A percentile compares a stretch with the other conserved stretches of the same genome.
Conservation (phyloP, 2,329 filamentous ascomycete species). For the Botrytis squamosa region DNA sequence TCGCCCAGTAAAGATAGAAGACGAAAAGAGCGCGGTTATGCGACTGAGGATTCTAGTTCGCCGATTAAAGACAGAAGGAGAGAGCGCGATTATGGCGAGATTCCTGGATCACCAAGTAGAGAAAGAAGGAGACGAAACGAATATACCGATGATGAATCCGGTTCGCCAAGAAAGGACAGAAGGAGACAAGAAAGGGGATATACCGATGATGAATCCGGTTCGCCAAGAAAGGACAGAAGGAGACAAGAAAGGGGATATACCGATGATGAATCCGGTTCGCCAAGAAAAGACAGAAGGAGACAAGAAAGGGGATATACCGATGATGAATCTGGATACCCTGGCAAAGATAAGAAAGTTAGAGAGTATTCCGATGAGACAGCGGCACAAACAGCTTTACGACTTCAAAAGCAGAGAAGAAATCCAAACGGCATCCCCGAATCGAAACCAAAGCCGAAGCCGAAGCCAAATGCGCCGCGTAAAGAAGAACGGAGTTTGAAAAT, state of each 20-base stretch:
- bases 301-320: conserved; percentile 8
- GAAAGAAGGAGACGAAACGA: conserved; percentile 9
- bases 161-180: conserved; percentile 2
- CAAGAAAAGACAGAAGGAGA: conserved; percentile 6
- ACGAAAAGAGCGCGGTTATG: conserved; percentile 12
- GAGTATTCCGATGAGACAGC: conserved; percentile 4
- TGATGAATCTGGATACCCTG: conserved; percentile 13
- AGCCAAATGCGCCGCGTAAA: conserved; percentile 15
- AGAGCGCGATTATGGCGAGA: conserved; percentile 13
- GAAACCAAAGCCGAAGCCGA: not conserved
- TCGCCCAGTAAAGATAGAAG: conserved; percentile 14
- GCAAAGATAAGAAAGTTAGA: not conserved
- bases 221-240: conserved; percentile 7
- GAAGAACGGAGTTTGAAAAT: not conserved
- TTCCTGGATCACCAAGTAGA: conserved; percentile 13
- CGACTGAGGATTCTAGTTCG: conserved; percentile 8
- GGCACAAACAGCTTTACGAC: conserved; percentile 5
- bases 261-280: conserved; percentile 14
- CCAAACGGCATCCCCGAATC: conserved; percentile 5
- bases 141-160: conserved; percentile 17
- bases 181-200: conserved; percentile 1
- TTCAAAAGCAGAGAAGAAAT: conserved; percentile 5
- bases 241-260: conserved; percentile 5
- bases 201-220: conserved; percentile 16
- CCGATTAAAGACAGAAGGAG: conserved; percentile 8